Evolutionary conservation across 2,329 filamentous ascomycete genomes (phyloP), one percentile per base, ranked within the genome.

Genomic region (Aspergillus glaucus): DNA sequence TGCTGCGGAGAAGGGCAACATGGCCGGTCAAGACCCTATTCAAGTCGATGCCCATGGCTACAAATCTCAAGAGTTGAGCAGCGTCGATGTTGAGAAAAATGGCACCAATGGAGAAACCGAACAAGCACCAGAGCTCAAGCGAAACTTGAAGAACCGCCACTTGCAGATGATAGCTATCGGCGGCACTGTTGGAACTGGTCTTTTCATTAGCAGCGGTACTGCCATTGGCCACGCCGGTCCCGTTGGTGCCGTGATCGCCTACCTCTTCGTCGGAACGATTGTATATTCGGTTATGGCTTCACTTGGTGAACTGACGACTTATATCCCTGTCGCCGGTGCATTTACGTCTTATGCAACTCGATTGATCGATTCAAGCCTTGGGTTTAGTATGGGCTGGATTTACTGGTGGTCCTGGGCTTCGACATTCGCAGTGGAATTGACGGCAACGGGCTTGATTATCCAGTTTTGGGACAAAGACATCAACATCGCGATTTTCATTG

Each of bases 111-210:
- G 52, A 67, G 49, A 77, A 71, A 57, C 92, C 82, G 39, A 85
- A 82, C 40, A 82, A 83, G 57, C 85, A 52, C 66, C 68, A 2
- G 64, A 70, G 47, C 45, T 59, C 26, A 52, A 87, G 50, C 79
- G 90, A 62, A 87, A 85, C 71, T 72, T 95, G 60, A 94, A 94
- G 73, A 86, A 85, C 22, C 78, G 90, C 43, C 93, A 98, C 75
- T 66, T 97, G 65, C 92, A 97, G 74, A 97, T 97, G 92, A 97
- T 97, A 76, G 93, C 93, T 22, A 95, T 97, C 59, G 91, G 90
- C 58, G 82, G 81, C 46, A 87, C 84, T 12, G 83, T 88, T 58
- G 85, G 85, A 47, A 88, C 85, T 2, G 85, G 85, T 54, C 75
- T 88, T 40, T 88, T 88, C 67, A 77, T 88, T 30, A 84, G 85